These are phyloP conservation scores for Ophiognomonia clavigignenti-juglandacearum DNA, from an alignment of 2,329 filamentous ascomycete genomes.

Conservation along the genomic window DNA sequence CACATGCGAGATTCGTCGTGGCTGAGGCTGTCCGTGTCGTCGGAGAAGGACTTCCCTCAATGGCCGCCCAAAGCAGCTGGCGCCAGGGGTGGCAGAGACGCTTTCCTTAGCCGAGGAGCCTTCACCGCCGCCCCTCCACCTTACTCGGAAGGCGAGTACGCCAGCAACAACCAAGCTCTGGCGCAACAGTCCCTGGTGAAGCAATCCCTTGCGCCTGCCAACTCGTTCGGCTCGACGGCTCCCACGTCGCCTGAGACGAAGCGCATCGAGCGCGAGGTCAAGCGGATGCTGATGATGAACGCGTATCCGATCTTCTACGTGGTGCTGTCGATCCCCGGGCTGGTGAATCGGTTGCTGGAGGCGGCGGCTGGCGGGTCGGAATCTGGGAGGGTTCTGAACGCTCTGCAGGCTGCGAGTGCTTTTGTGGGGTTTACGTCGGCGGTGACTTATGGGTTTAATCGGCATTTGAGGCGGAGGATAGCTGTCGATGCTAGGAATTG, in stretches of 20 bases:
- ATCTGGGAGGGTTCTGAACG: constrained; percentile 8
- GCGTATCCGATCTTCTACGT: constrained; percentile 33
- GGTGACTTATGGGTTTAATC: constrained; percentile 29
- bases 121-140: background rate
- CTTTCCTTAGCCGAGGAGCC: too few relatives aligned
- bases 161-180: constrained; percentile 10
- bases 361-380: constrained; percentile 18
- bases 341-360: constrained; percentile 29
- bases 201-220: too few relatives aligned
- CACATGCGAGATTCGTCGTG: background rate
- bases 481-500: background rate
- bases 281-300: constrained; percentile 30
- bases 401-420: constrained; percentile 30
- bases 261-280: constrained; percentile 21
- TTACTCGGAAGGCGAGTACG: background rate
- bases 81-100: too few relatives aligned
- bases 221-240: background rate
- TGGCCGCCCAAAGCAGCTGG: too few relatives aligned
- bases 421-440: constrained; percentile 33
- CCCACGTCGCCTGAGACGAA: constrained; percentile 10
- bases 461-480: background rate
- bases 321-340: constrained; percentile 32
- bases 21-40: background rate
- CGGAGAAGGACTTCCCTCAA: background rate
- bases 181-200: background rate